A percentile compares a stretch with the other conserved stretches of the same genome.
Evolutionary conservation across 345 rosid species (phyloP).

Genomic region (Salix purpurea): DNA sequence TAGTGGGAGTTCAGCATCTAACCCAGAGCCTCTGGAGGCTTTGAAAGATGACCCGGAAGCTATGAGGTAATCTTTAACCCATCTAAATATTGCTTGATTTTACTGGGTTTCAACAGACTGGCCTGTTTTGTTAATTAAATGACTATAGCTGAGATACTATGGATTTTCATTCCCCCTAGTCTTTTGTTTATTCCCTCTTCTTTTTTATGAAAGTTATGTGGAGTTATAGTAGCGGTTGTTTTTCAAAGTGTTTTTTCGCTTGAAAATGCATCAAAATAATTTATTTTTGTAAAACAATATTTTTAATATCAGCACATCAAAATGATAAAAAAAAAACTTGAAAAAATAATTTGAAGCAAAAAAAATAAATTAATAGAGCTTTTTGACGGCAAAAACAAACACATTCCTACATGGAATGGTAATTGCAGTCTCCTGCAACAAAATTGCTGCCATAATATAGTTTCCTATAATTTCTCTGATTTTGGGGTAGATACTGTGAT

Average conservation of each 20-base stretch:
- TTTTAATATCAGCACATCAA: too few species aligned
- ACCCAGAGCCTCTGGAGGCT: slow-evolving; percentile 53
- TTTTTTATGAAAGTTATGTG: neutral
- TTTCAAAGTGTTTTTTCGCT: too few species aligned
- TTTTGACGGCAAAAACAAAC: too few species aligned
- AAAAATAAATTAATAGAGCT: too few species aligned
- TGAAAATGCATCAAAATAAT: too few species aligned
- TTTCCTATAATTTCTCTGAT: neutral
- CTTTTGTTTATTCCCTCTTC: neutral
- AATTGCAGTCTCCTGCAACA: neutral
- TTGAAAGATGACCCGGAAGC: slow-evolving; percentile 75
- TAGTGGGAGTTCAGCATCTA: slow-evolving; percentile 23
- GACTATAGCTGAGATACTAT: neutral
- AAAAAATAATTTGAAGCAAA: too few species aligned
- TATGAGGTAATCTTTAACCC: slow-evolving; percentile 45
- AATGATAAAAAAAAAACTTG: too few species aligned
- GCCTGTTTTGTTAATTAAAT: neutral
- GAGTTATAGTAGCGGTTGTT: too few species aligned
- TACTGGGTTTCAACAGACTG: neutral
- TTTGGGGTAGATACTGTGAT: neutral
- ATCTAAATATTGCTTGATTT: neutral
- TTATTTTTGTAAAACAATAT: too few species aligned
- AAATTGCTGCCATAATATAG: neutral
- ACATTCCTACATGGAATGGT: neutral
- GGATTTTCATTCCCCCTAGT: neutral